Conservation (phyloP, 1,139 yeast species). For the Meyerozyma elateridarum region DNA sequence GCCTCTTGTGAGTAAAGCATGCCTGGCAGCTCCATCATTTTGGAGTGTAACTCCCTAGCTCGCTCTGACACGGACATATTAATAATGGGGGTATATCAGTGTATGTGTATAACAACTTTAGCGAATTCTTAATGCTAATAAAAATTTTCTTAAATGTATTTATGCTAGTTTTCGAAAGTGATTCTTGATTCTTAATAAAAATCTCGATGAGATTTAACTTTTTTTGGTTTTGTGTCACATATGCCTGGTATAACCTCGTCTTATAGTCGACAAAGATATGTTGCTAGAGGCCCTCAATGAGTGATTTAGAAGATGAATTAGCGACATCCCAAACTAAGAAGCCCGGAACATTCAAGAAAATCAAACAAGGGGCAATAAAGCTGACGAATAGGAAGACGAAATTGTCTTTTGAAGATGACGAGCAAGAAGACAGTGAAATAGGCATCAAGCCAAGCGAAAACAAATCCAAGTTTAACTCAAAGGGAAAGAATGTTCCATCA, state of each 20-base stretch:
- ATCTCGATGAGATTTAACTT: too few species aligned
- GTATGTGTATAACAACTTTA: too few species aligned
- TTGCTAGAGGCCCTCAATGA: background rate
- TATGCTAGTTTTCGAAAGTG: too few species aligned
- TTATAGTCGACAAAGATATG: background rate
- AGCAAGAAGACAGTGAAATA: background rate
- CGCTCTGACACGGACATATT: constrained; percentile 30
- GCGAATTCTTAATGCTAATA: too few species aligned
- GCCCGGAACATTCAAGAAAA: constrained; percentile 1
- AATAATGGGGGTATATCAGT: background rate
- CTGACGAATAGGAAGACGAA: background rate
- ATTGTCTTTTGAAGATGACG: constrained; percentile 3
- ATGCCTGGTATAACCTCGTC: too few species aligned
- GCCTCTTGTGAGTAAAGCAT: constrained; percentile 57
- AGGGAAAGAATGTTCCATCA: background rate
- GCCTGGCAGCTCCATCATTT: constrained; percentile 50
- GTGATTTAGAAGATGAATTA: constrained; percentile 1
- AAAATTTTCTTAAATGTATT: too few species aligned
- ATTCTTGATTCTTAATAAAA: too few species aligned
- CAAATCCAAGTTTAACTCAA: background rate
- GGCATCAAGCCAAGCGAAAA: background rate
- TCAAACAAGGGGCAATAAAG: background rate
- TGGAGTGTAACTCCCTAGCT: constrained; percentile 53
- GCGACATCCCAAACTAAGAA: background rate
- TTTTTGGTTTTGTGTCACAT: constrained; percentile 3